Conservation (phyloP, 2,329 filamentous ascomycete species). For the Fusarium sp. region DNA sequence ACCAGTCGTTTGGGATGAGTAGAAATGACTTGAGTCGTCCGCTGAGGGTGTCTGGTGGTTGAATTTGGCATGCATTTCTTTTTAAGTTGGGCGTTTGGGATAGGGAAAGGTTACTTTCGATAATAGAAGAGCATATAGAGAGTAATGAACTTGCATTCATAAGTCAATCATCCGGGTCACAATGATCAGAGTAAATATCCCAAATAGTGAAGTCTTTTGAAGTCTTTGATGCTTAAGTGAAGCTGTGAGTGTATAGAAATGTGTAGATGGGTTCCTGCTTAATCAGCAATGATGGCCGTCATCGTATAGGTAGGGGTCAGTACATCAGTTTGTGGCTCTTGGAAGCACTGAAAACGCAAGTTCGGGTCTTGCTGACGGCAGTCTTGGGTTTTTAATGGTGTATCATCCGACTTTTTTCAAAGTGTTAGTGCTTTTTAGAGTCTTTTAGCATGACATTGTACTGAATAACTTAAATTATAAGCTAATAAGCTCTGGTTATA, state of each 20-base stretch:
- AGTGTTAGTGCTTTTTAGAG: not conserved
- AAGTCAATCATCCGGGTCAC: too few species aligned
- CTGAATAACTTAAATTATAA: too few species aligned
- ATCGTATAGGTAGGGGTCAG: slow-evolving; percentile 42
- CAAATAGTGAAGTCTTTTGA: not conserved
- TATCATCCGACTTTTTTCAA: not conserved
- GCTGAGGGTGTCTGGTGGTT: not conserved
- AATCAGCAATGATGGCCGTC: slow-evolving; percentile 29
- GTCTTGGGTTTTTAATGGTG: not conserved
- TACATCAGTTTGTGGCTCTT: slow-evolving; percentile 37
- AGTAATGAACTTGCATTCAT: not conserved
- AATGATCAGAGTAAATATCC: not conserved
- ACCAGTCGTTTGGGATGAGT: not conserved
- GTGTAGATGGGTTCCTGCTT: not conserved
- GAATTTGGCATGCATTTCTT: not conserved
- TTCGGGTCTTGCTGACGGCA: slow-evolving; percentile 39
- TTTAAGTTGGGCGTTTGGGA: not conserved
- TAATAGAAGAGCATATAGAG: not conserved
- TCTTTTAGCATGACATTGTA: not conserved
- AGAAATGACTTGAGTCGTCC: not conserved
- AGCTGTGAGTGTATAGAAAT: not conserved
- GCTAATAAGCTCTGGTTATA: not conserved
- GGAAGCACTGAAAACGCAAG: slow-evolving; percentile 37
- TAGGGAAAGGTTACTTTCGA: not conserved
- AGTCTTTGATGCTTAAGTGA: not conserved